Evolutionary conservation across 1,139 yeast species (phyloP).

Genomic region (Protomyces gravidus): DNA sequence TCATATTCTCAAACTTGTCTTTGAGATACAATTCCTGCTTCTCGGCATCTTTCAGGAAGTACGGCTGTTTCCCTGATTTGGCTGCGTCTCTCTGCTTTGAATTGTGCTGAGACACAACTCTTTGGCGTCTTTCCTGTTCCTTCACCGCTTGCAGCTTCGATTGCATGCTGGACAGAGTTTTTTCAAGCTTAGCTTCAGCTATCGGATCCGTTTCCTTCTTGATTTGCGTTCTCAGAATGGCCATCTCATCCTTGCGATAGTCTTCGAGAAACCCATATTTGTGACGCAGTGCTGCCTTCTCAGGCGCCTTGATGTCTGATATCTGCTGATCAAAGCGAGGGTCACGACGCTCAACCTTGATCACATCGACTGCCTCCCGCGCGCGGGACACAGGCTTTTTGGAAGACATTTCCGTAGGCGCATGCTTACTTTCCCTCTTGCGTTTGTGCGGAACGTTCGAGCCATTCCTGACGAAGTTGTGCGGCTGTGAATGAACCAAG

Average conservation of each 20-base stretch:
- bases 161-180: constrained; percentile 39
- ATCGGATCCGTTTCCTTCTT: constrained; percentile 52
- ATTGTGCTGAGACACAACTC: constrained; percentile 53
- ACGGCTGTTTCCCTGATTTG: constrained; percentile 52
- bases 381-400: constrained; percentile 34
- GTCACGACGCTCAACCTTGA: constrained; percentile 48
- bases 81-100: constrained; percentile 47
- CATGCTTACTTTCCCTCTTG: constrained; percentile 33
- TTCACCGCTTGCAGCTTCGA: constrained; percentile 73
- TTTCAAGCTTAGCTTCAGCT: constrained; percentile 50
- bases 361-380: constrained; percentile 35
- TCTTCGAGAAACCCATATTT: constrained; percentile 83
- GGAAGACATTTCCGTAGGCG: constrained; percentile 35
- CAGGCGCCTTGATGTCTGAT: constrained; percentile 44
- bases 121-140: constrained; percentile 68
- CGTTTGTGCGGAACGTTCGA: neutral
- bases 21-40: constrained; percentile 78
- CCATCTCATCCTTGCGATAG: constrained; percentile 68
- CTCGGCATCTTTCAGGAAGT: constrained; percentile 68
- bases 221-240: constrained; percentile 55
- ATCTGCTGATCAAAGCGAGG: constrained; percentile 65
- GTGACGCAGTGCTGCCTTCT: constrained; percentile 77
- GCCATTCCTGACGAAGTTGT: too few species aligned
- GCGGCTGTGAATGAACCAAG: too few species aligned
- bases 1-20: constrained; percentile 84